A percentile compares a stretch with the other conserved stretches of the same genome.
phyloP scores from a whole-genome alignment of 1,284 basidiomycete genomes.

The Leucoagaricus sp. region DNA sequence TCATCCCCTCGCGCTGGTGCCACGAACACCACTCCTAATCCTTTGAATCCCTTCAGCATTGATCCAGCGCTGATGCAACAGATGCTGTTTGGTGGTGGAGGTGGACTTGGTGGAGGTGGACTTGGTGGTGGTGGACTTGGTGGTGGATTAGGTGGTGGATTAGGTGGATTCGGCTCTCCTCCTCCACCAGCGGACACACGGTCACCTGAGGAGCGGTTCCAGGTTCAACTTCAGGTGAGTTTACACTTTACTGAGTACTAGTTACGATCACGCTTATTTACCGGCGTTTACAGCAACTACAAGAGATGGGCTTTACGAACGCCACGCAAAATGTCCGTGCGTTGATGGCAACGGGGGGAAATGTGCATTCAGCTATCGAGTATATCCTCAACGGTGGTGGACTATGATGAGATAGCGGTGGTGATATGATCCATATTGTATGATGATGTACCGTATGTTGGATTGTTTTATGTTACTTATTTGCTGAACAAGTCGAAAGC shows the following conservation, averaged over 20 bases:
- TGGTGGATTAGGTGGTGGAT: neutral
- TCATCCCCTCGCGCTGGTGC: neutral
- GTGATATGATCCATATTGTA: too few species aligned
- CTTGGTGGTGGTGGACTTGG: conserved; percentile 22
- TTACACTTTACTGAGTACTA: neutral
- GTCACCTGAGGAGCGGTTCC: conserved; percentile 86
- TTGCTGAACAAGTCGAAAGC: too few species aligned
- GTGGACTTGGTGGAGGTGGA: conserved; percentile 19
- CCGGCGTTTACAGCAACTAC: conserved; percentile 67
- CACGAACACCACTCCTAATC: conserved; percentile 12
- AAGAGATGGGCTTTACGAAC: conserved; percentile 86
- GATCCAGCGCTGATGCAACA: conserved; percentile 54
- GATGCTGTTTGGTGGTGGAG: conserved; percentile 38
- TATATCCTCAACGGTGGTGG: conserved; percentile 85
- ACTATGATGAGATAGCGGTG: too few species aligned
- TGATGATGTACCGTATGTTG: too few species aligned
- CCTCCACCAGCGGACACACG: conserved; percentile 64
- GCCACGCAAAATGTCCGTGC: conserved; percentile 89
- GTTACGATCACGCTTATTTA: neutral
- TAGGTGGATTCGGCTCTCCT: conserved; percentile 39
- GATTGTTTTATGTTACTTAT: too few species aligned
- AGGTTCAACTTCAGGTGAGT: conserved; percentile 77
- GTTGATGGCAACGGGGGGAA: conserved; percentile 83
- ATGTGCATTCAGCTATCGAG: conserved; percentile 89
- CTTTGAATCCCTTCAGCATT: conserved; percentile 37